Evolutionary conservation across 495 filamentous ascomycete species (phyloP), one percentile per base, ranked within the genome.

Genomic region (Neurospora sublineolata): DNA sequence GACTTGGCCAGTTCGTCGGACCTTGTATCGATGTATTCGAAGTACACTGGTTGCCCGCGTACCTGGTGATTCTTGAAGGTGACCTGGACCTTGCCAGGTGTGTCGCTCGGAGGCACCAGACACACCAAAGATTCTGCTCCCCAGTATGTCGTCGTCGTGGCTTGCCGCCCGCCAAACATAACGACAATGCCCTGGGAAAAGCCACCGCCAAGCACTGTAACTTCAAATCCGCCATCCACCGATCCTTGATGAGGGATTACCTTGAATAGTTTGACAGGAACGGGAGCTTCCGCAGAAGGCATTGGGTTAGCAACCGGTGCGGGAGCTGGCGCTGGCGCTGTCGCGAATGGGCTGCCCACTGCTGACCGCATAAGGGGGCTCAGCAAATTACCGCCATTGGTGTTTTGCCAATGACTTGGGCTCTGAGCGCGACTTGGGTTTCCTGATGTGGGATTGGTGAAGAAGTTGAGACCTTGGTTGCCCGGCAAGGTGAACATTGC

Each of bases 101-200:
- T 83, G 14, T 87, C 80, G 37, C 90, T 89, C 3, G 94, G 93
- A 30, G 94, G 94, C 0, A 94, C 84, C 40, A 94, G 82, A 77
- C 93, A 97, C 46, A 96, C 92, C n/a, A 97, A 83, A 23, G 91
- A 91, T 58, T 87, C 89, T 69, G 91, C 87, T 30, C 92, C 92
- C 90, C 93, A 97, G 75, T 85, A 96, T 1, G 91, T 92, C 12
- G 92, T 94, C 11, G 90, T 92, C 1, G 89, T 90, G 11, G 94
- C 94, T 40, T 88, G 83, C 4, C 84, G 86, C 60, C 93, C 89
- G 20, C 94, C 94, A 79, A 97, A 97, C 75, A 94, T 89, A 71
- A 97, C 93, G 70, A 93, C 91, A 76, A 94, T 87, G 6, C 92
- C 92, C 64, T 89, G 87, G 41, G 87, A 88, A 75, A 97, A 97